Evolutionary conservation across 768 basidiomycete genomes (phyloP).

Genomic region (Macrolepiota albuminosa): DNA sequence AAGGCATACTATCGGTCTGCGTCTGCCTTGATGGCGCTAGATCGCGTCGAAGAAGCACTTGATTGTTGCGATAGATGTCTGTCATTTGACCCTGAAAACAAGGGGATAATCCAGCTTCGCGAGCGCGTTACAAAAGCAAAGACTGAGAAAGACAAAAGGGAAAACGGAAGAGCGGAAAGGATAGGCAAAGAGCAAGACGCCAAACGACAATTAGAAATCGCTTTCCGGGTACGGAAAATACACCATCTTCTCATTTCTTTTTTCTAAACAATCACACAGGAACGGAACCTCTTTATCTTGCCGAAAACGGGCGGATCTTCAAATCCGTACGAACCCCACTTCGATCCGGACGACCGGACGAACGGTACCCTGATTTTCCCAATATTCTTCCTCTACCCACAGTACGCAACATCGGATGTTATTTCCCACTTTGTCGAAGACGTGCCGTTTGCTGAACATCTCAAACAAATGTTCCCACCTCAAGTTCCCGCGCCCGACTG

Average conservation of each 20-base stretch:
- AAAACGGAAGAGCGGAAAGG: conserved; percentile 44
- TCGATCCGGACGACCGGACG: conserved; percentile 61
- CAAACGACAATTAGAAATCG: conserved; percentile 47
- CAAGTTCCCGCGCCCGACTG: conserved; percentile 61
- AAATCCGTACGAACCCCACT: conserved; percentile 59
- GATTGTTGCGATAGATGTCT: conserved; percentile 78
- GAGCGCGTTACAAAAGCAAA: conserved; percentile 43
- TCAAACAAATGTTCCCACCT: conserved; percentile 81
- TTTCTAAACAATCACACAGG: conserved; percentile 35
- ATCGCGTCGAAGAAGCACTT: conserved; percentile 72
- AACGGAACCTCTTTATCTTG: conserved; percentile 63
- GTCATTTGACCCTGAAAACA: conserved; percentile 52
- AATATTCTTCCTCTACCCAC: conserved; percentile 91
- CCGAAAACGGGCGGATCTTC: conserved; percentile 47
- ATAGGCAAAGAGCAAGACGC: conserved; percentile 47
- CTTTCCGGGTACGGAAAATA: conserved; percentile 53
- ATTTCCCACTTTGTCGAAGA: conserved; percentile 84
- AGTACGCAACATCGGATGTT: conserved; percentile 84
- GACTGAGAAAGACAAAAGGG: conserved; percentile 45
- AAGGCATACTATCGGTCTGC: conserved; percentile 90
- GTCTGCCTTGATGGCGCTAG: conserved; percentile 68
- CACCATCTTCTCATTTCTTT: background rate
- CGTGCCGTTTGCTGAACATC: conserved; percentile 74
- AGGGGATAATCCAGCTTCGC: conserved; percentile 44
- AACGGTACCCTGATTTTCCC: conserved; percentile 69